These are phyloP conservation scores for Chytriomyces sp. DNA, from an alignment of 192 early-diverging fungal species.

Conservation along the genomic window DNA sequence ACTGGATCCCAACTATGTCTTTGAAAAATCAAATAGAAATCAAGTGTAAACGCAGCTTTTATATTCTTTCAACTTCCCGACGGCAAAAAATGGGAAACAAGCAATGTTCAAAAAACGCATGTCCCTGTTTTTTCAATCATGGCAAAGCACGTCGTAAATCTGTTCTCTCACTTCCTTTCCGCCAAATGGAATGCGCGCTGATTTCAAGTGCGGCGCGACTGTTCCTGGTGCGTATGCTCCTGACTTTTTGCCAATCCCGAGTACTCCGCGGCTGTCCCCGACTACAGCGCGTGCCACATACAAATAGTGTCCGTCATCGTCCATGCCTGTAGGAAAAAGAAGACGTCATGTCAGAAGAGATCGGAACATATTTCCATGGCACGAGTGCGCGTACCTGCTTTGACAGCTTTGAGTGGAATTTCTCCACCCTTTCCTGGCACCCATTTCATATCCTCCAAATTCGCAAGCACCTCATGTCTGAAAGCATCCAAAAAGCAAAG, in stretches of 20 bases:
- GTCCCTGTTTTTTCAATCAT: not conserved
- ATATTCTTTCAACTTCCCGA: too few relatives aligned
- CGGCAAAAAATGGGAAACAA: too few relatives aligned
- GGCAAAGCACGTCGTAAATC: constrained; percentile 21
- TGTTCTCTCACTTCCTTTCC: constrained; percentile 16
- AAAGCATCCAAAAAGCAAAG: not conserved
- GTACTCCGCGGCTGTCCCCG: not conserved
- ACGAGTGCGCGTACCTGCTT: not conserved
- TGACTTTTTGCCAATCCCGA: not conserved
- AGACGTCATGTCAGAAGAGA: too few relatives aligned
- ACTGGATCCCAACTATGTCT: too few relatives aligned
- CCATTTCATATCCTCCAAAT: not conserved
- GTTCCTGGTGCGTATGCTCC: constrained; percentile 14
- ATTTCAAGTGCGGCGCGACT: constrained; percentile 1
- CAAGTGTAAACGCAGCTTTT: too few relatives aligned
- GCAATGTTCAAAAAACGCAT: not conserved
- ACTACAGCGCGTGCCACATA: constrained; percentile 28
- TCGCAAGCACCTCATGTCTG: not conserved
- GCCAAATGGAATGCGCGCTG: constrained; percentile 11
- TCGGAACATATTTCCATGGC: not conserved
- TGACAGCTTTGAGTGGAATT: constrained; percentile 13
- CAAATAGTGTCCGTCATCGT: constrained; percentile 21
- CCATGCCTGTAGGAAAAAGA: constrained; percentile 4
- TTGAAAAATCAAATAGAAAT: too few relatives aligned
- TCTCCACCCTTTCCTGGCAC: not conserved